phyloP scores from a whole-genome alignment of 164 flowering plant genomes.

The Vitis rupestris region DNA sequence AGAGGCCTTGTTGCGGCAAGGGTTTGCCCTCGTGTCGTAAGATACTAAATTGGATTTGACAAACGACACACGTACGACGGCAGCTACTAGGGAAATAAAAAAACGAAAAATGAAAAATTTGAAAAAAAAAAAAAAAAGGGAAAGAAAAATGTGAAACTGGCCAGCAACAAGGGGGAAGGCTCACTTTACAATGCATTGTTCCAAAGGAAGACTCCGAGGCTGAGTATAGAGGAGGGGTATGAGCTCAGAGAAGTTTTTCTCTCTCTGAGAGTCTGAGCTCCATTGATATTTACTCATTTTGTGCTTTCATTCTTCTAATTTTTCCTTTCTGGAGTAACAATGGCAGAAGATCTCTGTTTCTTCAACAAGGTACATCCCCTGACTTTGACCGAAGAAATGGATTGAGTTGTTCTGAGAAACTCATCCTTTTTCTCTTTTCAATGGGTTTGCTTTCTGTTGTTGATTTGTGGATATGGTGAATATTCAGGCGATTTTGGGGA shows the following conservation, averaged over 20 bases:
- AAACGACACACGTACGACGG: too few species aligned
- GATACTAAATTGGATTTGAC: too few species aligned
- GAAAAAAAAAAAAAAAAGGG: too few species aligned
- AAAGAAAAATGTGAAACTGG: too few species aligned
- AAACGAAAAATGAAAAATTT: too few species aligned
- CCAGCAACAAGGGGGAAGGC: too few species aligned
- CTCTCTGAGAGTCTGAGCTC: too few species aligned
- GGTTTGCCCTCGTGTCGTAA: too few species aligned
- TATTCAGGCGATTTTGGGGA: not conserved
- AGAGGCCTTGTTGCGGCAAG: too few species aligned
- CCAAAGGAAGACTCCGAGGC: too few species aligned
- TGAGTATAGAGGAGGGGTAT: not conserved
- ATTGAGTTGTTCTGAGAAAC: not conserved
- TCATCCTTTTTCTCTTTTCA: not conserved
- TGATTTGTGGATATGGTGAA: not conserved
- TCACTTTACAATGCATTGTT: too few species aligned
- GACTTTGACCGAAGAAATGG: not conserved
- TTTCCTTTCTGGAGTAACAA: constrained; percentile 15
- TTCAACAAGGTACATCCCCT: constrained; percentile 36
- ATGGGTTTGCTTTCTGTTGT: not conserved
- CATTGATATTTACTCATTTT: not conserved
- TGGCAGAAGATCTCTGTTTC: constrained; percentile 45
- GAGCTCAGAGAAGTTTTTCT: not conserved
- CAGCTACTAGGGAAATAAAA: too few species aligned
- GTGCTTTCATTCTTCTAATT: not conserved